phyloP scores from a whole-genome alignment of 2,329 filamentous ascomycete genomes.

The Chrysoporthe austroafricana region DNA sequence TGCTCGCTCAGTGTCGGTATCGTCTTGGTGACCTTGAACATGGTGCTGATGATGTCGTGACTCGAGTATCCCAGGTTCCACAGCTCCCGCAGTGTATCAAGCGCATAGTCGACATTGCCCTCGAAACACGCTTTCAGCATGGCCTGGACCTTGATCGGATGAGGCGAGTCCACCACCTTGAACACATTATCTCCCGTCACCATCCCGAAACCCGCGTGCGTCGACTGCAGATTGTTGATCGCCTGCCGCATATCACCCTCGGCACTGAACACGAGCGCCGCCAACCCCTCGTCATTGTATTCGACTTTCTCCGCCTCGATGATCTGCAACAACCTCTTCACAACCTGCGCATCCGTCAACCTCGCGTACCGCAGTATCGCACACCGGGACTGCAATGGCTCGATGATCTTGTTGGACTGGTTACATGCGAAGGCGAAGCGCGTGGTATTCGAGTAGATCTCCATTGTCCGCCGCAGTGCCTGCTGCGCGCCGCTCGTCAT shows the following conservation, averaged over 20 bases:
- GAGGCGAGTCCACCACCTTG: slow-evolving; percentile 93
- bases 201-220: slow-evolving; percentile 90
- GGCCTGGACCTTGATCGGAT: slow-evolving; percentile 97
- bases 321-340: slow-evolving; percentile 88
- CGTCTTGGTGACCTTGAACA: slow-evolving; percentile 98
- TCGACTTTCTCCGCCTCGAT: slow-evolving; percentile 90
- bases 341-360: slow-evolving; percentile 89
- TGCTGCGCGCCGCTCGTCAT: slow-evolving; percentile 98
- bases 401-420: slow-evolving; percentile 98
- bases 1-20: slow-evolving; percentile 92
- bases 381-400: slow-evolving; percentile 95
- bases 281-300: slow-evolving; percentile 90
- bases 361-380: slow-evolving; percentile 93
- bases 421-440: slow-evolving; percentile 98
- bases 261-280: slow-evolving; percentile 94
- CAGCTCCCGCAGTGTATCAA: slow-evolving; percentile 85
- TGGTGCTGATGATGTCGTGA: slow-evolving; percentile 98
- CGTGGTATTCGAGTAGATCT: slow-evolving; percentile 96
- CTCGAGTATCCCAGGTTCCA: slow-evolving; percentile 97
- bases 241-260: slow-evolving; percentile 99
- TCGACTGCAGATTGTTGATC: slow-evolving; percentile 97
- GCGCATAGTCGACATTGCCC: slow-evolving; percentile 82
- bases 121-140: slow-evolving; percentile 99
- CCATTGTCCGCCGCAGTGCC: slow-evolving; percentile 93
- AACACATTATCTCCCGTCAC: slow-evolving; percentile 99